Conservation (phyloP, 2,329 filamentous ascomycete species). For the Trichoderma semiorbis region DNA sequence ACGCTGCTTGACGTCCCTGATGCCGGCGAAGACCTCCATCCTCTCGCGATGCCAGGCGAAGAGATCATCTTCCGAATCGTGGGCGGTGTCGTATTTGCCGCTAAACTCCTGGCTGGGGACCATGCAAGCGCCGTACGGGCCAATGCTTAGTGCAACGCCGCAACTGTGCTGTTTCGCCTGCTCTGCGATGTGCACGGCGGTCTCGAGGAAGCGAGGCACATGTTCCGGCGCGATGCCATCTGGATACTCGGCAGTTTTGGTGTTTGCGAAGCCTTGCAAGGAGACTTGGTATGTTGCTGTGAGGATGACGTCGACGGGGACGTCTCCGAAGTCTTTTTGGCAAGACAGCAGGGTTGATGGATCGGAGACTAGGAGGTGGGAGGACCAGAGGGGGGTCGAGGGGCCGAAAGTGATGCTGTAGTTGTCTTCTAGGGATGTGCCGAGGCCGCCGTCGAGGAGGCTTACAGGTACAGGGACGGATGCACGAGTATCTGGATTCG, state of each 20-base stretch:
- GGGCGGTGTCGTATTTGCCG: constrained; percentile 53
- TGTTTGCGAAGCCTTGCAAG: constrained; percentile 52
- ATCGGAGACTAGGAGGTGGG: constrained; percentile 58
- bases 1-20: constrained; percentile 36
- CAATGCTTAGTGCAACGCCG: constrained; percentile 56
- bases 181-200: constrained; percentile 43
- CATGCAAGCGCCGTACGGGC: constrained; percentile 66
- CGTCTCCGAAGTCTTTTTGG: constrained; percentile 52
- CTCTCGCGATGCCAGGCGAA: constrained; percentile 56
- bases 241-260: constrained; percentile 40
- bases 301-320: constrained; percentile 60
- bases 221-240: constrained; percentile 40
- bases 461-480: constrained; percentile 34
- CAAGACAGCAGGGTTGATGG: constrained; percentile 50
- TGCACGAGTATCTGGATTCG: neutral
- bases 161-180: constrained; percentile 30
- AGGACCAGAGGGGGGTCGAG: constrained; percentile 63
- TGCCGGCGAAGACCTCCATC: constrained; percentile 46
- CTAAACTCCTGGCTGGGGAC: constrained; percentile 63
- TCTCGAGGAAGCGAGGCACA: constrained; percentile 41
- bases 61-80: constrained; percentile 43
- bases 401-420: constrained; percentile 51
- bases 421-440: constrained; percentile 60
- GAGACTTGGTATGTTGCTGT: constrained; percentile 68
- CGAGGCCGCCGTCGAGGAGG: constrained; percentile 64